Base-by-base conservation (phyloP, 2,329 filamentous ascomycete genomes). In the Neonectria neomacrospora region DNA sequence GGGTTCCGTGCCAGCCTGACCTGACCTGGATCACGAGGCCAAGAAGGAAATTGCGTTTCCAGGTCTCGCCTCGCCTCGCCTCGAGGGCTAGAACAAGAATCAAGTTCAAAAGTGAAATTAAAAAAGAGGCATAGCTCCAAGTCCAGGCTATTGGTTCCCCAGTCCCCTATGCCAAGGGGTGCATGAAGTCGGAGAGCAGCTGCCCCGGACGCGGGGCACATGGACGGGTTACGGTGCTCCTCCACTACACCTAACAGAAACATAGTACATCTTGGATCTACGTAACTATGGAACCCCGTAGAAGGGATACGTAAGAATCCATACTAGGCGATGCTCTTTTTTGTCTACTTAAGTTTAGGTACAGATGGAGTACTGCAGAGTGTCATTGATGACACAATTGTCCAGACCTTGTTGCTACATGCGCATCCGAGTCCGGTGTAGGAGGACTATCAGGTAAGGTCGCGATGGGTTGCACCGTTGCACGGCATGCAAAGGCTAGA, bases 301-400 rank as follows among this genome's bases (percentile, higher is more conserved):
- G 53, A 57, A 58, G 55, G 56, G 57, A 65, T 68, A 72, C 70
- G 72, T 71, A 67, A 67, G 68, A 70, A 68, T 63, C 41, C 44
- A 65, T 70, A 70, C 55, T 48, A 22, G 37, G 23, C 26, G 30
- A 18, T 4, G 39, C 45, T 8, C 56, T 22, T 5, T 5, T 5
- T 53, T 53, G 14, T 39, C 37, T 34, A 37, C 34, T 14, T 37
- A 14, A 6, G 23, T 55, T 51, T 30, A 42, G 50, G 48, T 54
- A 54, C 45, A 26, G 41, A 51, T 45, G 28, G 16, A 54, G 42
- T n/a, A 39, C 44, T 32, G 50, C 26, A 59, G 44, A 63, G 66
- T 71, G 51, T 48, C 67, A 70, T 72, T 65, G 59, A 72, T 73
- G 70, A 73, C 68, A 73, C 62, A 73, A 73, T 71, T 47, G 28